phyloP scores from a whole-genome alignment of 2,329 filamentous ascomycete genomes.

The Aspergillus sp. region DNA sequence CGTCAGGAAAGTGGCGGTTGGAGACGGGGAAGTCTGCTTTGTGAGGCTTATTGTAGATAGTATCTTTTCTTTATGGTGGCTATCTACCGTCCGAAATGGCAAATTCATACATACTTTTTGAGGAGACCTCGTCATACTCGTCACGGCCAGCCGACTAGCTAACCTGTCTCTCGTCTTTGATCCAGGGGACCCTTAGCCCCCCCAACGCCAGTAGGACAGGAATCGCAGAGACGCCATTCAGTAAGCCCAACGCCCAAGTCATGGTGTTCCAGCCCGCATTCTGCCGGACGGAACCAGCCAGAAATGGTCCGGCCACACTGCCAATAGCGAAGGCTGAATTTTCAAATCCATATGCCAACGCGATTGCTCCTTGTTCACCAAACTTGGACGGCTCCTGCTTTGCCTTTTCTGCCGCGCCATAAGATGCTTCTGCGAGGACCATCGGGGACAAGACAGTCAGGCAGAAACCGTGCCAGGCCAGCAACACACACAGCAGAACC shows the following conservation, averaged over 20 bases:
- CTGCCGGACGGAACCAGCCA: neutral
- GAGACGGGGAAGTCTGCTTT: constrained; percentile 29
- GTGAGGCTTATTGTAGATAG: constrained; percentile 18
- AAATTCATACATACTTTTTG: neutral
- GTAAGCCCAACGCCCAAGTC: neutral
- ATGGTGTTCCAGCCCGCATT: neutral
- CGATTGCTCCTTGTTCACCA: no score
- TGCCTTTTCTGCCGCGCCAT: no score
- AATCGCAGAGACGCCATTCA: no score
- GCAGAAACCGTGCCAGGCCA: no score
- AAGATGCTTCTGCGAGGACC: no score
- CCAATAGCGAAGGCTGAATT: neutral
- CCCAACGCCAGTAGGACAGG: no score
- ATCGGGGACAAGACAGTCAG: no score
- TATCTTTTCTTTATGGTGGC: neutral
- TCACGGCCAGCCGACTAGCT: no score
- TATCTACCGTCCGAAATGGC: neutral
- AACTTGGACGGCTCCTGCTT: no score
- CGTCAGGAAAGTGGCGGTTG: constrained; percentile 30
- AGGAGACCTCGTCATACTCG: no score
- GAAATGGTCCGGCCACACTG: neutral
- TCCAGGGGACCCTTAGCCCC: no score
- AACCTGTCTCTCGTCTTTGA: no score
- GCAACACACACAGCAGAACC: neutral
- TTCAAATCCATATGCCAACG: neutral